Evolutionary conservation across 257 asterid species (phyloP), one percentile per base, ranked within the genome.

Genomic region (Schizonepeta tenuifolia): DNA sequence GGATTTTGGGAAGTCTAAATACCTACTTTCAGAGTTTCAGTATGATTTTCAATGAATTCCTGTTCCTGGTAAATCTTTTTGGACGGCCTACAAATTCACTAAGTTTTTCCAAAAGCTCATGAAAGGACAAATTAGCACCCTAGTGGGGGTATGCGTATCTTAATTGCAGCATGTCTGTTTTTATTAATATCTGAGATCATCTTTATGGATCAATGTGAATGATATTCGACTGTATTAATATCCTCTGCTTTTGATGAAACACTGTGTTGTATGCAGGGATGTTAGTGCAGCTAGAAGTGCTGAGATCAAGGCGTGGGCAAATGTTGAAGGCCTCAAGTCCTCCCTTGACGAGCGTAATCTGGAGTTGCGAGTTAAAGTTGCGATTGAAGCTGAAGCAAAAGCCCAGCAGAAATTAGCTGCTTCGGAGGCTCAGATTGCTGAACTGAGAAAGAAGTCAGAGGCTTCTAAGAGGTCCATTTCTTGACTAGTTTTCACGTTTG

Each of bases 351-450:
- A 95, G 69, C 89, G 80, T 76, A 87, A 86, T 75, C 79, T 95
- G 88, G 99, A 92, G 87, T 69, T 80, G 81, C 89, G 92, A 75
- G 99, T 95, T 62, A 95, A 95, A 83, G 87, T 76, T 72, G 96
- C 98, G 11, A 95, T 92, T 83, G 99, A 90, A 90, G 99, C 91
- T 9, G 99, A 95, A 86, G 92, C 98, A 60, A 78, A 80, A 72
- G 81, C 97, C 65, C 98, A 95, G 83, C 99, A 95, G 82, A 85
- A 86, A 79, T 83, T 95, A 79, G 98, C 96, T 71, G 96, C 98
- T 75, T 76, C 96, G 5, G 99, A 95, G 75, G 94, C 99, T 75
- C 88, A 87, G 85, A 90, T 95, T 76, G 96, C 97, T 67, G 96
- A 95, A 69, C 86, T 90, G 79, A 87, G 99, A 80, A 90, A 83